A percentile compares a stretch with the other conserved stretches of the same genome.
Evolutionary conservation across 2,329 filamentous ascomycete genomes (phyloP).

Genomic region (Metarhizium sp.): DNA sequence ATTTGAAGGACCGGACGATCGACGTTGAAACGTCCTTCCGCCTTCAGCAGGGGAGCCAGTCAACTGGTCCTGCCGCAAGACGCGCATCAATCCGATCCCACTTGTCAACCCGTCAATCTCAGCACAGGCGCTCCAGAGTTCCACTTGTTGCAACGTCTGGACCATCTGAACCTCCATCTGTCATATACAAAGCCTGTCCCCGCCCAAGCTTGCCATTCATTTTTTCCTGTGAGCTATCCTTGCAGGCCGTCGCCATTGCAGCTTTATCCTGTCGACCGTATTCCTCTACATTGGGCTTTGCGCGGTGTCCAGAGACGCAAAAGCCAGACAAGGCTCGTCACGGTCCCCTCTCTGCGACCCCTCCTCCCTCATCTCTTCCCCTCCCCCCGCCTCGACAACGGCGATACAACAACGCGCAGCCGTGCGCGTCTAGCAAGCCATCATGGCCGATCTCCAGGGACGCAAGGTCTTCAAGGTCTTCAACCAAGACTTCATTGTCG

Average conservation of each 20-base stretch:
- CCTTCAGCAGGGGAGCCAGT: no score
- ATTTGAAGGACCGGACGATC: neutral
- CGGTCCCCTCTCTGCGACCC: neutral
- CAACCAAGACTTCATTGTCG: slow-evolving; percentile 98
- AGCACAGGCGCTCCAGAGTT: neutral
- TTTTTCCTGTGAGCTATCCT: neutral
- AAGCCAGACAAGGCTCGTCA: neutral
- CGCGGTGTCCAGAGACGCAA: neutral
- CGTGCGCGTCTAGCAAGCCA: slow-evolving; percentile 5
- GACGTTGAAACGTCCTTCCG: no score
- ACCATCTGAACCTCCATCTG: neutral
- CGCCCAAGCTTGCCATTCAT: neutral
- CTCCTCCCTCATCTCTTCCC: neutral
- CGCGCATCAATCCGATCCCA: neutral
- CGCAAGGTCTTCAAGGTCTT: slow-evolving; percentile 99
- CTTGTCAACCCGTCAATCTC: neutral
- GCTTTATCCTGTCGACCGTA: neutral
- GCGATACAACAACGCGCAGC: neutral
- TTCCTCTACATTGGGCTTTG: neutral
- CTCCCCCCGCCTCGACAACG: neutral
- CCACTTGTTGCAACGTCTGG: neutral
- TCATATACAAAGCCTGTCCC: slow-evolving; percentile 2
- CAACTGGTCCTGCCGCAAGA: neutral
- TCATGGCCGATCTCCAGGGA: slow-evolving; percentile 33
- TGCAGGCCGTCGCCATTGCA: neutral